Percentiles rank a stretch among this genome's conserved stretches.
phyloP scores from a whole-genome alignment of 2,329 filamentous ascomycete species.

The Diplocarpon mali region DNA sequence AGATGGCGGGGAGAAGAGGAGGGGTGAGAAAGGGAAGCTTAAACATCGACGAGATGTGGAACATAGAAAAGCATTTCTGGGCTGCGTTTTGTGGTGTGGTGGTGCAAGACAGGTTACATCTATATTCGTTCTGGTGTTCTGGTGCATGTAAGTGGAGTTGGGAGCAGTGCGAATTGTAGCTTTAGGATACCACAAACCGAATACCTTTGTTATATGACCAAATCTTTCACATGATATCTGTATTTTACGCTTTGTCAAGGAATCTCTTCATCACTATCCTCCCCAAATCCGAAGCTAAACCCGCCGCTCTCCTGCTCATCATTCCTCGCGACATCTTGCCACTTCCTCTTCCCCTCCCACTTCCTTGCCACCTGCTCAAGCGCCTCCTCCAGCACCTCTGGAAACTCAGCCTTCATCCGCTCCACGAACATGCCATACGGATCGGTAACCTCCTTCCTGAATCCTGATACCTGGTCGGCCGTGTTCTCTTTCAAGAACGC shows the following conservation, averaged over 20 bases:
- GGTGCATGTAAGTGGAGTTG: too few species aligned
- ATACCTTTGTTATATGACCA: too few species aligned
- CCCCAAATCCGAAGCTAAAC: constrained; percentile 56
- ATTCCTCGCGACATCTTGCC: constrained; percentile 61
- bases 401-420: constrained; percentile 50
- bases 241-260: constrained; percentile 15
- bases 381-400: constrained; percentile 56
- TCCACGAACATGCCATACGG: constrained; percentile 67
- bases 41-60: too few species aligned
- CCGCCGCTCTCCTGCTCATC: constrained; percentile 30
- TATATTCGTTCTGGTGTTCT: too few species aligned
- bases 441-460: constrained; percentile 58
- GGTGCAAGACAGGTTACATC: too few species aligned
- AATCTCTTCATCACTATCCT: constrained; percentile 39
- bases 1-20: neutral
- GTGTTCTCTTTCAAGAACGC: constrained; percentile 72
- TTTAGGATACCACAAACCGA: too few species aligned
- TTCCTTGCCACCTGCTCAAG: constrained; percentile 54
- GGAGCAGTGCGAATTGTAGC: too few species aligned
- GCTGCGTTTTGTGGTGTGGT: too few species aligned
- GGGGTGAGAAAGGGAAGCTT: neutral
- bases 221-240: neutral
- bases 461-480: constrained; percentile 80
- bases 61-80: too few species aligned
- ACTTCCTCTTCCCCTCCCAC: constrained; percentile 62